Evolutionary conservation across 2,329 filamentous ascomycete genomes (phyloP).

Genomic region (Claviceps humidiphila): DNA sequence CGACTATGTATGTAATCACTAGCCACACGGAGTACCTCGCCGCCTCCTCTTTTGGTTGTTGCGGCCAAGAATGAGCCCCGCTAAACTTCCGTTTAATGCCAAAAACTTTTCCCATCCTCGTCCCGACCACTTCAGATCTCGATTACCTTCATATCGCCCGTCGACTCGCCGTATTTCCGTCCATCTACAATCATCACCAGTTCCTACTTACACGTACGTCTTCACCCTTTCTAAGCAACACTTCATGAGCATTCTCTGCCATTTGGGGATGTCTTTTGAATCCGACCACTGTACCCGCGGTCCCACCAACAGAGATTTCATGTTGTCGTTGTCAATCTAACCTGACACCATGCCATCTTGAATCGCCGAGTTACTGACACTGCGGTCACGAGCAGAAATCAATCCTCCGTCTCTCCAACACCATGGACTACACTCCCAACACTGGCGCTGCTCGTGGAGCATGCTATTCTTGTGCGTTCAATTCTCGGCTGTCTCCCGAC

Average conservation of each 20-base stretch:
- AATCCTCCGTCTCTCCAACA: background rate
- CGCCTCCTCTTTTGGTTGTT: background rate
- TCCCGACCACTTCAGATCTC: conserved; percentile 3
- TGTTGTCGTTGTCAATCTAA: background rate
- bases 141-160: conserved; percentile 4
- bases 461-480: conserved; percentile 39
- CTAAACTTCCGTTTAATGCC: conserved; percentile 9
- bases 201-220: background rate
- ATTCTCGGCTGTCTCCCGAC: background rate
- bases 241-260: background rate
- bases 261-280: background rate
- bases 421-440: conserved; percentile 24
- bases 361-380: background rate
- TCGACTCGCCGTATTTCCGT: background rate
- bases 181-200: background rate
- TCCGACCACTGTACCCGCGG: background rate
- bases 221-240: background rate
- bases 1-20: too few species aligned
- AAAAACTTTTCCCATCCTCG: conserved; percentile 15
- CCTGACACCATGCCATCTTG: background rate
- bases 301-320: background rate
- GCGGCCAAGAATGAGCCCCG: conserved; percentile 7
- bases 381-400: background rate
- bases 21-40: background rate
- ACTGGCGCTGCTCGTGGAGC: conserved; percentile 23